These are phyloP conservation scores for Pseudocercospora macadamiae DNA, from an alignment of 2,329 filamentous ascomycete genomes.

Conservation along the genomic window DNA sequence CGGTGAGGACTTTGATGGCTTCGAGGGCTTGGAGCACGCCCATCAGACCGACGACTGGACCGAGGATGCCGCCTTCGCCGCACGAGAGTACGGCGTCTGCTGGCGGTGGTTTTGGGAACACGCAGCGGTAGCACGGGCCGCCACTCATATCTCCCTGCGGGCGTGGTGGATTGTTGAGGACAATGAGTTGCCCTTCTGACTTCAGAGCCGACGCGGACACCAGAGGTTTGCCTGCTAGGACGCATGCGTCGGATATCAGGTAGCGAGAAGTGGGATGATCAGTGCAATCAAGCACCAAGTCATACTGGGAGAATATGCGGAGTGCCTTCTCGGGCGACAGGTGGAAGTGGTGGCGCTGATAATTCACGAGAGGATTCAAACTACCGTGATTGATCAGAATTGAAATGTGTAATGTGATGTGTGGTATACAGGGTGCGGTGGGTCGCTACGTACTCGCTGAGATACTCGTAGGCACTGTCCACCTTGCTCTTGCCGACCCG, in stretches of 20 bases:
- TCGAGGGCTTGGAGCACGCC: constrained; percentile 90
- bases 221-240: constrained; percentile 76
- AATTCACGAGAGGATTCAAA: constrained; percentile 72
- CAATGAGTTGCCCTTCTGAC: constrained; percentile 85
- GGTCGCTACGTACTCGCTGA: constrained; percentile 50
- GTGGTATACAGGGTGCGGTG: background rate
- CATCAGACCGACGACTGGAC: constrained; percentile 91
- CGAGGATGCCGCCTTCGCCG: constrained; percentile 89
- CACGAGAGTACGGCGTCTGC: constrained; percentile 81
- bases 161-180: constrained; percentile 78
- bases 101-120: constrained; percentile 87
- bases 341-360: constrained; percentile 64
- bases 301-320: constrained; percentile 69
- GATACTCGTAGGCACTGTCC: constrained; percentile 62
- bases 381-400: constrained; percentile 23
- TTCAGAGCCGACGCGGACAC: constrained; percentile 88
- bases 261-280: constrained; percentile 92
- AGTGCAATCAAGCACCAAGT: constrained; percentile 90
- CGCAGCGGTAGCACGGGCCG: constrained; percentile 89
- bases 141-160: constrained; percentile 60
- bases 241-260: constrained; percentile 86
- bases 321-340: constrained; percentile 71
- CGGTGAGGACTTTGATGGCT: constrained; percentile 77
- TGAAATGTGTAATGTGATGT: background rate
- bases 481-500: constrained; percentile 79